phyloP scores from a whole-genome alignment of 2,329 filamentous ascomycete genomes.

The Niveomyces coronatus region DNA sequence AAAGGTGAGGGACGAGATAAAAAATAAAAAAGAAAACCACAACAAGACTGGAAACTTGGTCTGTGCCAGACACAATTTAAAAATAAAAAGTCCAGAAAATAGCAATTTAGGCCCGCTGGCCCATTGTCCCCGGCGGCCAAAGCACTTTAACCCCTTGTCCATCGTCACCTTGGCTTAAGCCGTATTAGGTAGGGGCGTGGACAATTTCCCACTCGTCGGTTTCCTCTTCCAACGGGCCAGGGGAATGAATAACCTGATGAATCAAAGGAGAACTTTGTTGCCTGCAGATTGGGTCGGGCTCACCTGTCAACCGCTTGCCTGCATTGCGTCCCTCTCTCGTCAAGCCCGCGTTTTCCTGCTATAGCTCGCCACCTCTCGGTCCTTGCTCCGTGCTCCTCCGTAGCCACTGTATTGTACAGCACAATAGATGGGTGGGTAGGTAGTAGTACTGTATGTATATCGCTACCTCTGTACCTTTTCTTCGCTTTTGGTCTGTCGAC shows the following conservation, averaged over 20 bases:
- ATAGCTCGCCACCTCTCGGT: too few species aligned
- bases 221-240: conserved; percentile 10
- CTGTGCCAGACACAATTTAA: conserved; percentile 9
- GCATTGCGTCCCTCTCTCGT: not conserved
- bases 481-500: too few species aligned
- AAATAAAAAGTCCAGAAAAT: conserved; percentile 2
- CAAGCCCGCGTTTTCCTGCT: too few species aligned
- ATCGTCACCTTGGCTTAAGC: conserved; percentile 8
- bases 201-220: conserved; percentile 11
- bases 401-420: too few species aligned
- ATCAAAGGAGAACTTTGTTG: conserved; percentile 6
- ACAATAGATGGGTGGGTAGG: too few species aligned
- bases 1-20: too few species aligned
- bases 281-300: not conserved
- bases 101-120: conserved; percentile 4
- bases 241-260: conserved; percentile 8
- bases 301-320: not conserved
- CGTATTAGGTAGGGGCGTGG: conserved; percentile 8
- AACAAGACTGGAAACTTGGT: conserved; percentile 7
- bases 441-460: too few species aligned
- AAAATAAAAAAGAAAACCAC: conserved; percentile 1
- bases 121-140: conserved; percentile 8
- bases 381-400: too few species aligned
- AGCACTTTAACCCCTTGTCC: conserved; percentile 5
- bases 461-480: too few species aligned